phyloP scores from a whole-genome alignment of 2,329 filamentous ascomycete species.

The Mariannaea elegans region DNA sequence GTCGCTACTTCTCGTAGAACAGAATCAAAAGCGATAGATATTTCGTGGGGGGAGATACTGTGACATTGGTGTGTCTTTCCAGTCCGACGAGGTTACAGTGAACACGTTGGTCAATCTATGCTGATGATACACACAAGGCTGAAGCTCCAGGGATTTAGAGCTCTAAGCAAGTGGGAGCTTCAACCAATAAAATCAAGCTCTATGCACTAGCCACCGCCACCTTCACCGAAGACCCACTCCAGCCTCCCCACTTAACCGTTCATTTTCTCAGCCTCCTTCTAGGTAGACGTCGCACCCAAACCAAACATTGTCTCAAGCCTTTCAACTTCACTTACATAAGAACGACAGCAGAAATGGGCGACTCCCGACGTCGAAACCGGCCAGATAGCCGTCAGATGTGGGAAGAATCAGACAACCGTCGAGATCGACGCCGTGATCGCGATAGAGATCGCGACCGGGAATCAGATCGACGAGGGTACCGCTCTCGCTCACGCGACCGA shows the following conservation, averaged over 20 bases:
- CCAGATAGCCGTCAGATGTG: conserved; percentile 68
- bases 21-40: not conserved
- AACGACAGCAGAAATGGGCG: conserved; percentile 40
- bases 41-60: conserved; percentile 10
- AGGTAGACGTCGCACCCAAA: not conserved
- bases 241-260: conserved; percentile 22
- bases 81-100: conserved; percentile 25
- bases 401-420: conserved; percentile 60
- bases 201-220: conserved; percentile 36
- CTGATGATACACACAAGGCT: conserved; percentile 39
- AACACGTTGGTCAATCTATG: conserved; percentile 35
- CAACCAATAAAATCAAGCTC: conserved; percentile 28
- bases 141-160: conserved; percentile 21
- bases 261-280: conserved; percentile 29
- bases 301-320: conserved; percentile 3
- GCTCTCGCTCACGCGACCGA: conserved; percentile 47
- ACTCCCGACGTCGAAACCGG: conserved; percentile 46
- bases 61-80: conserved; percentile 14
- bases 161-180: conserved; percentile 26
- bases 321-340: not conserved
- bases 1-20: not conserved
- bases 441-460: conserved; percentile 43
- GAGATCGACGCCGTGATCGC: conserved; percentile 44
- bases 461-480: conserved; percentile 44
- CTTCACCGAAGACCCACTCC: not conserved